A percentile compares a stretch with the other conserved stretches of the same genome.
Conservation (phyloP, 306 rosid species). For the Dryas drummondii region DNA sequence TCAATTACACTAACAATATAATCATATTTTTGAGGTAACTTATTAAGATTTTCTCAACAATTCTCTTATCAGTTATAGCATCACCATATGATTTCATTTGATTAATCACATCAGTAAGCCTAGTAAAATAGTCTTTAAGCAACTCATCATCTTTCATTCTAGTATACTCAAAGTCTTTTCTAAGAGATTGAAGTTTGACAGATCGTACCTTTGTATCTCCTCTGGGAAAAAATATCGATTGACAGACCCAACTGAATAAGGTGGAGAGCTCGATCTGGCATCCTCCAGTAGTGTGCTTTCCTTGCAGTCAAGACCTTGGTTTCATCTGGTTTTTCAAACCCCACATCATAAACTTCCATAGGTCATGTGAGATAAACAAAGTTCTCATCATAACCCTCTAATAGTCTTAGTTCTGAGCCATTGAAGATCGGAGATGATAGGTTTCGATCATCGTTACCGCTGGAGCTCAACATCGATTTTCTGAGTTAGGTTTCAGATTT, state of each 20-base stretch:
- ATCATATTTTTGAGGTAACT: conserved; percentile 7
- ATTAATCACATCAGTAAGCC: not conserved
- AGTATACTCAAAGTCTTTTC: not conserved
- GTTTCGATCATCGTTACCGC: too few species aligned
- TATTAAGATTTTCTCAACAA: conserved; percentile 21
- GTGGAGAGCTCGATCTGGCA: not conserved
- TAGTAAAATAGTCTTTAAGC: too few species aligned
- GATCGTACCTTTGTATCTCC: not conserved
- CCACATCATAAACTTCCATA: too few species aligned
- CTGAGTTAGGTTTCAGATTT: too few species aligned
- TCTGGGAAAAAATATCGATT: not conserved
- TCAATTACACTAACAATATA: not conserved
- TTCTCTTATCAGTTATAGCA: not conserved
- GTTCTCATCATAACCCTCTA: too few species aligned
- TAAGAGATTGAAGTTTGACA: not conserved
- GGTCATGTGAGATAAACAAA: too few species aligned
- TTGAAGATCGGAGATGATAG: too few species aligned
- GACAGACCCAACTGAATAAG: not conserved
- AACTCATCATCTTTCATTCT: not conserved
- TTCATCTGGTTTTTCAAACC: too few species aligned
- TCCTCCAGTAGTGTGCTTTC: too few species aligned
- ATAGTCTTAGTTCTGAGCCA: too few species aligned
- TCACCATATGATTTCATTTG: not conserved
- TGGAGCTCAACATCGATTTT: too few species aligned
- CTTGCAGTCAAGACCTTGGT: too few species aligned